A percentile compares a stretch with the other conserved stretches of the same genome.
Evolutionary conservation across 768 basidiomycete genomes (phyloP).

Genomic region (Auricularia cornea): DNA sequence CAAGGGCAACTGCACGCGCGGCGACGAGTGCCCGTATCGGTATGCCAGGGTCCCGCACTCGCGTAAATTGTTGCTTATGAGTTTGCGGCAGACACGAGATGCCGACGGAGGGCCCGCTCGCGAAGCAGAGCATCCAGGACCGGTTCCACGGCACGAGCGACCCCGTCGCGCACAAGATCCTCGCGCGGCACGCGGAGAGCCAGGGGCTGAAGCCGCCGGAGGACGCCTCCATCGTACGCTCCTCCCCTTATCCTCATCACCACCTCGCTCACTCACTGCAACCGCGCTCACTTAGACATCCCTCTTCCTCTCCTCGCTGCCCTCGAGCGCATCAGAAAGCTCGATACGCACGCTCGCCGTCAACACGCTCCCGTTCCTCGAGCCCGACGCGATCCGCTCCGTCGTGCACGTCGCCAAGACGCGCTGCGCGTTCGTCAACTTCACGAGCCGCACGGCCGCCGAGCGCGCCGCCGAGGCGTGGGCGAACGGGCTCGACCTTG

Average conservation of each 20-base stretch:
- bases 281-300: slow-evolving; percentile 48
- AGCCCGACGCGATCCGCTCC: slow-evolving; percentile 65
- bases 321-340: slow-evolving; percentile 59
- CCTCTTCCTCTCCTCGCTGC: slow-evolving; percentile 74
- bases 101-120: slow-evolving; percentile 70
- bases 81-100: slow-evolving; percentile 64
- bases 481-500: slow-evolving; percentile 84
- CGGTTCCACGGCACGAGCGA: slow-evolving; percentile 89
- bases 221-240: slow-evolving; percentile 54
- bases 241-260: slow-evolving; percentile 1
- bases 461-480: slow-evolving; percentile 85
- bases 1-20: slow-evolving; percentile 92
- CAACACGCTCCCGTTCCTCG: slow-evolving; percentile 53
- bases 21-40: slow-evolving; percentile 86
- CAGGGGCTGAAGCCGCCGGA: slow-evolving; percentile 87
- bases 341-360: slow-evolving; percentile 66
- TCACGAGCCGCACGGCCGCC: slow-evolving; percentile 71
- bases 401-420: slow-evolving; percentile 81
- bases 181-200: slow-evolving; percentile 66
- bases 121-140: slow-evolving; percentile 91
- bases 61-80: not conserved
- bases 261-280: slow-evolving; percentile 8
- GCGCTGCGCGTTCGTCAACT: slow-evolving; percentile 92
- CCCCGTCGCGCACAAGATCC: slow-evolving; percentile 88
- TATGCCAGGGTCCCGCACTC: slow-evolving; percentile 19